Evolutionary conservation across 2,329 filamentous ascomycete genomes (phyloP), one percentile per base, ranked within the genome.

Genomic region (Macroventuria anomochaeta): DNA sequence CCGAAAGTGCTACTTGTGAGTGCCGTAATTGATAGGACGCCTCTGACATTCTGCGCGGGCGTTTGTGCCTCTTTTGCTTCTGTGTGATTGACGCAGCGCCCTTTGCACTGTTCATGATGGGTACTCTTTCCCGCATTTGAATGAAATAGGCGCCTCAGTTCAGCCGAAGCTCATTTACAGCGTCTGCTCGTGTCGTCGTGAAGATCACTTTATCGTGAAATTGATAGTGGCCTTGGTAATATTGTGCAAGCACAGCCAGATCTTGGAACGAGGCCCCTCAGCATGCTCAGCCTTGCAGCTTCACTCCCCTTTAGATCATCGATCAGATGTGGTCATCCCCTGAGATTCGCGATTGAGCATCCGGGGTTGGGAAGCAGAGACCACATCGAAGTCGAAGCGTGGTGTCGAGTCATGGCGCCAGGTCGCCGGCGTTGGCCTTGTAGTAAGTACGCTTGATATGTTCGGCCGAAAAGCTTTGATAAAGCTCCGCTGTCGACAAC

Each of bases 401-500:
- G 11, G 8, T 44, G 13, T 25, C n/a, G 17, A n/a, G 12, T 21
- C 33, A 20, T 46, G 13, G 43, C 31, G 20, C 21, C 10, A 23
- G 4, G 21, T 34, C 7, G 48, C 15, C 11, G 33, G 26, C 7
- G 18, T 21, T 32, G 31, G 13, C 21, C 12, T 31, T 18, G 20
- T 43, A 15, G 31, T 10, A 39, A 15, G 31, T 10, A 39, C 51
- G n/a, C 36, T 34, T 18, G n/a, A 15, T 23, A 7, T 44, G 44
- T 48, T 48, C 34, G 34, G 36, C 39, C 51, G 51, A 49, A 21
- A 32, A 25, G 34, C 26, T 38, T 20, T 38, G 40, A 43, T 21
- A 20, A 15, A 40, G 34, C 39, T 33, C 36, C 26, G 50, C 10
- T 26, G 13, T 41, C 26, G 15, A 37, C 17, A 4, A 25, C 33